phyloP scores from a whole-genome alignment of 1,284 basidiomycete genomes.

The Puccinia horiana region DNA sequence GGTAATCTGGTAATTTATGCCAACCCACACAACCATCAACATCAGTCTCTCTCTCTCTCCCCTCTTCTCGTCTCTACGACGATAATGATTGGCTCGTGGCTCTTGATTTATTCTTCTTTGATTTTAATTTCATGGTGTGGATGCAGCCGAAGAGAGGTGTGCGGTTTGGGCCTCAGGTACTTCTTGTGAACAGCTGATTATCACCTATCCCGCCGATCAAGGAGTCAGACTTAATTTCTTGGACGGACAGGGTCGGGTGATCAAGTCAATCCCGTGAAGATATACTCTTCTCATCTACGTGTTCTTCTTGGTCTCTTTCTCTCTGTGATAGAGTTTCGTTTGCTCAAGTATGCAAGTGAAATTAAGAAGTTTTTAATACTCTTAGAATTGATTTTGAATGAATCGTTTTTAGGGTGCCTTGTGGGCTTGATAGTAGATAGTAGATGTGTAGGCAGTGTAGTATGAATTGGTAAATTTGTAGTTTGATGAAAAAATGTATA shows the following conservation, averaged over 20 bases:
- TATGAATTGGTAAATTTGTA: too few relatives aligned
- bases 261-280: conserved; percentile 7
- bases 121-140: not conserved
- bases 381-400: too few relatives aligned
- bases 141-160: conserved; percentile 30
- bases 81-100: not conserved
- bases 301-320: not conserved
- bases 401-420: too few relatives aligned
- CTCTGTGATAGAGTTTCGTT: too few relatives aligned
- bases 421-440: too few relatives aligned
- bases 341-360: too few relatives aligned
- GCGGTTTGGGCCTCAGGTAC: conserved; percentile 47
- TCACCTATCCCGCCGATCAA: conserved; percentile 12
- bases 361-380: too few relatives aligned
- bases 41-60: not conserved
- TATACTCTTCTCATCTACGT: not conserved
- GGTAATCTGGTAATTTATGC: conserved; percentile 48
- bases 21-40: conserved; percentile 37
- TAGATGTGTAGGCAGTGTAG: too few relatives aligned
- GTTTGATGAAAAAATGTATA: too few relatives aligned
- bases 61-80: not conserved
- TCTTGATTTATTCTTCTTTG: not conserved
- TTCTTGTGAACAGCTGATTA: conserved; percentile 25
- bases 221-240: conserved; percentile 12
- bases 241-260: not conserved